Evolutionary conservation across 2,329 filamentous ascomycete species (phyloP).

Genomic region (Cadophora gregata): DNA sequence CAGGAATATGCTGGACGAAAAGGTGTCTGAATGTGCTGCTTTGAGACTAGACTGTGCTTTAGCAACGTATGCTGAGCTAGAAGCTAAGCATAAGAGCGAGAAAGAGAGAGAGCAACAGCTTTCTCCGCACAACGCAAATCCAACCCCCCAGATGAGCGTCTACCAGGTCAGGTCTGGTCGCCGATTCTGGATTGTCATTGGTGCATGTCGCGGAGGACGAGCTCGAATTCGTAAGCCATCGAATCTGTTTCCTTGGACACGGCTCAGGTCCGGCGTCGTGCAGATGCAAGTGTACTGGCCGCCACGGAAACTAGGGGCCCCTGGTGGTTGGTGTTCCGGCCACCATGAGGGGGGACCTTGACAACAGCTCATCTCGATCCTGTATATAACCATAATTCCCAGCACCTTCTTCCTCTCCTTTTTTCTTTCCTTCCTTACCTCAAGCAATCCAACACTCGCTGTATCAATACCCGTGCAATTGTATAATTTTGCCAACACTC

Average conservation of each 20-base stretch:
- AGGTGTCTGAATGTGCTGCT: background rate
- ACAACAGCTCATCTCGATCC: conserved; percentile 17
- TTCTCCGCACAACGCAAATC: conserved; percentile 16
- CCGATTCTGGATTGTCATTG: conserved; percentile 8
- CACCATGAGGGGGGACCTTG: conserved; percentile 3
- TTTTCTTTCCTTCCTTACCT: conserved; percentile 2
- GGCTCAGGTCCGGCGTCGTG: conserved; percentile 20
- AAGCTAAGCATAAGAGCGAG: too few species aligned
- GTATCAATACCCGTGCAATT: background rate
- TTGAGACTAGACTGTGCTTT: background rate
- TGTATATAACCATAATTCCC: conserved; percentile 22
- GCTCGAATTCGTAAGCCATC: conserved; percentile 11
- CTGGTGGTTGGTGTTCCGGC: background rate
- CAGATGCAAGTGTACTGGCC: background rate
- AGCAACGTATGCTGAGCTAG: background rate
- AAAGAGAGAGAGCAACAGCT: conserved; percentile 1
- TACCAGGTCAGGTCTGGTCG: background rate
- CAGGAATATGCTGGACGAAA: background rate
- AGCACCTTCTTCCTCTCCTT: background rate
- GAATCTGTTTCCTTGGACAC: conserved; percentile 20
- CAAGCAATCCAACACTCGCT: background rate
- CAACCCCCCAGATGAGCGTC: background rate
- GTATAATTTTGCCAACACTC: conserved; percentile 22
- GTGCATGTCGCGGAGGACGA: conserved; percentile 17
- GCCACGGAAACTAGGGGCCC: background rate